Conservation (phyloP, 805 yeast species). For the Sugiyamaella smithiae region DNA sequence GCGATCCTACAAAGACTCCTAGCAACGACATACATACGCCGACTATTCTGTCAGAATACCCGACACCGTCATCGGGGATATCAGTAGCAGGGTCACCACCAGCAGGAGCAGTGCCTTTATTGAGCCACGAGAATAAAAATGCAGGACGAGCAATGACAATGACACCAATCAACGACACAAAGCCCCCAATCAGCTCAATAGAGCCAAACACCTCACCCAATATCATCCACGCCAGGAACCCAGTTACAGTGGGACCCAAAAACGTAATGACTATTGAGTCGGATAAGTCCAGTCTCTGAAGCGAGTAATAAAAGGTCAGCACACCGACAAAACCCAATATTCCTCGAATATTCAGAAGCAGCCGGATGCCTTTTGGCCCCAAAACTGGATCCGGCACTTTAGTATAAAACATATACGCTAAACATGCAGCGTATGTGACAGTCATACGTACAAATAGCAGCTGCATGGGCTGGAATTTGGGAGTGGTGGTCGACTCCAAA, state of each 20-base stretch:
- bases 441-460: constrained; percentile 74
- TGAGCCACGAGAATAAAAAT: constrained; percentile 54
- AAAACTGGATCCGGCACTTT: constrained; percentile 60
- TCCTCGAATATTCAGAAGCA: constrained; percentile 60
- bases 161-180: constrained; percentile 71
- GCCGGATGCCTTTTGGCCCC: constrained; percentile 62
- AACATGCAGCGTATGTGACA: constrained; percentile 61
- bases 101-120: background rate
- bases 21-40: constrained; percentile 63
- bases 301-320: constrained; percentile 70
- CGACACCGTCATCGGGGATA: background rate
- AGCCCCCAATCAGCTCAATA: constrained; percentile 66
- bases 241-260: constrained; percentile 72
- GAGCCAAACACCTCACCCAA: constrained; percentile 64
- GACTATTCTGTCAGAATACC: constrained; percentile 40
- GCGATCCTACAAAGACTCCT: constrained; percentile 68
- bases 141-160: constrained; percentile 77
- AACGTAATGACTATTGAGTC: constrained; percentile 83
- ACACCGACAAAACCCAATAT: constrained; percentile 76
- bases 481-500: constrained; percentile 62
- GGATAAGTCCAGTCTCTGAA: constrained; percentile 69
- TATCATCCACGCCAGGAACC: constrained; percentile 64
- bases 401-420: constrained; percentile 51
- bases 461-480: constrained; percentile 75
- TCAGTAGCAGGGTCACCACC: constrained; percentile 20